Percentiles rank a stretch among this genome's conserved stretches.
Evolutionary conservation across 1,284 basidiomycete species (phyloP).

Genomic region (Agroathelia rolfsii): DNA sequence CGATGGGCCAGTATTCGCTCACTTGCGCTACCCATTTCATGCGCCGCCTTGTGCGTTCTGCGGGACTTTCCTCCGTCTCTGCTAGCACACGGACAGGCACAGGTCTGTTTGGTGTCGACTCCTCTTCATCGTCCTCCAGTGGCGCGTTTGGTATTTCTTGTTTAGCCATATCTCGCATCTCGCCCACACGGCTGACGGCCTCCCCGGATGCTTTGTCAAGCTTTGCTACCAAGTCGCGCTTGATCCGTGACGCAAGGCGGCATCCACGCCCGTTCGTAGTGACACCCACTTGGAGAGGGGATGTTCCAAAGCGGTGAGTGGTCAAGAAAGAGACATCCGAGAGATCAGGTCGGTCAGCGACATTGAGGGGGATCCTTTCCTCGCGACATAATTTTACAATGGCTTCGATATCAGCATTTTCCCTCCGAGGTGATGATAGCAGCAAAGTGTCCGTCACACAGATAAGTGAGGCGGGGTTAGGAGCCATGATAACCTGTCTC

Average conservation of each 20-base stretch:
- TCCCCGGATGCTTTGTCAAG: constrained; percentile 69
- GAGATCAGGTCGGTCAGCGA: constrained; percentile 77
- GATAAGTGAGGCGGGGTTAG: too few relatives aligned
- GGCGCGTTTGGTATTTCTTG: constrained; percentile 19
- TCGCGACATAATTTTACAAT: constrained; percentile 40
- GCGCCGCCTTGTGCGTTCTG: constrained; percentile 47
- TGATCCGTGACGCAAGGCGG: constrained; percentile 72
- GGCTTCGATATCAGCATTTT: too few relatives aligned
- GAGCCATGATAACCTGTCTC: too few relatives aligned
- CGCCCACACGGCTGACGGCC: constrained; percentile 73
- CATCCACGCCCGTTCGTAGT: constrained; percentile 93
- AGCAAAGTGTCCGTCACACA: constrained; percentile 70
- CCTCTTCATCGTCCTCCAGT: constrained; percentile 40
- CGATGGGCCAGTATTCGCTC: constrained; percentile 90
- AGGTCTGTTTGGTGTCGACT: constrained; percentile 72
- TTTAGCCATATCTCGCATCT: constrained; percentile 59
- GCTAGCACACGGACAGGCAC: constrained; percentile 46
- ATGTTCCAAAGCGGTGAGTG: constrained; percentile 70
- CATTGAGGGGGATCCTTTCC: constrained; percentile 72
- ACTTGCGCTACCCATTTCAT: constrained; percentile 89
- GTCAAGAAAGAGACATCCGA: constrained; percentile 90
- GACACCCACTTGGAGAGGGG: constrained; percentile 76
- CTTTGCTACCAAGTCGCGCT: constrained; percentile 72
- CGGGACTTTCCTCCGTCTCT: constrained; percentile 33
- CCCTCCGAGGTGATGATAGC: too few relatives aligned